Conservation (phyloP, 805 yeast genomes). For the Ogataea pignaliae region DNA sequence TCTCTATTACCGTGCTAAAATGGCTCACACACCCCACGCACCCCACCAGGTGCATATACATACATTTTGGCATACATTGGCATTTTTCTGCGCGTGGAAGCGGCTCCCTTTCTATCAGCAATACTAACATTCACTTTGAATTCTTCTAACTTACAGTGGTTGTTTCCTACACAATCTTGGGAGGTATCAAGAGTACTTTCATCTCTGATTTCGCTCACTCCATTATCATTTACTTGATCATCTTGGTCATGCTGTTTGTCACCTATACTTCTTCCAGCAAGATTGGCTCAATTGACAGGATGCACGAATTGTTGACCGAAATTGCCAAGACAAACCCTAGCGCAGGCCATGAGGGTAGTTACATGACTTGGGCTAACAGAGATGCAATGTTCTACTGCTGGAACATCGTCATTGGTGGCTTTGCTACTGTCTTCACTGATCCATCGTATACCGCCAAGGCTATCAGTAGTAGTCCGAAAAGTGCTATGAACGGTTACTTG, state of each 20-base stretch:
- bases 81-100: too few relatives aligned
- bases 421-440: conserved; percentile 27
- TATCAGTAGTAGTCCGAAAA: conserved; percentile 25
- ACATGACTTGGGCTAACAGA: conserved; percentile 31
- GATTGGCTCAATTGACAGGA: conserved; percentile 32
- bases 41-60: too few relatives aligned
- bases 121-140: too few relatives aligned
- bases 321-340: conserved; percentile 16
- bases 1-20: too few relatives aligned
- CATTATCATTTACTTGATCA: conserved; percentile 37
- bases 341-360: conserved; percentile 27
- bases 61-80: too few relatives aligned
- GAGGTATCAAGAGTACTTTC: conserved; percentile 50
- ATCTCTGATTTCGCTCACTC: conserved; percentile 50
- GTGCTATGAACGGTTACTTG: conserved; percentile 29
- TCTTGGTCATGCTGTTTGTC: conserved; percentile 24
- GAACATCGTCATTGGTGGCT: conserved; percentile 29
- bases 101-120: too few relatives aligned
- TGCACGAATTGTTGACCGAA: conserved; percentile 29
- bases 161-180: conserved; percentile 42
- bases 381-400: conserved; percentile 35
- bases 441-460: conserved; percentile 30
- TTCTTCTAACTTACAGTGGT: conserved; percentile 19
- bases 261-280: conserved; percentile 25
- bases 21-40: too few relatives aligned